Conservation (phyloP, 176 grass and related monocot genomes). For the Oryza longistaminata region DNA sequence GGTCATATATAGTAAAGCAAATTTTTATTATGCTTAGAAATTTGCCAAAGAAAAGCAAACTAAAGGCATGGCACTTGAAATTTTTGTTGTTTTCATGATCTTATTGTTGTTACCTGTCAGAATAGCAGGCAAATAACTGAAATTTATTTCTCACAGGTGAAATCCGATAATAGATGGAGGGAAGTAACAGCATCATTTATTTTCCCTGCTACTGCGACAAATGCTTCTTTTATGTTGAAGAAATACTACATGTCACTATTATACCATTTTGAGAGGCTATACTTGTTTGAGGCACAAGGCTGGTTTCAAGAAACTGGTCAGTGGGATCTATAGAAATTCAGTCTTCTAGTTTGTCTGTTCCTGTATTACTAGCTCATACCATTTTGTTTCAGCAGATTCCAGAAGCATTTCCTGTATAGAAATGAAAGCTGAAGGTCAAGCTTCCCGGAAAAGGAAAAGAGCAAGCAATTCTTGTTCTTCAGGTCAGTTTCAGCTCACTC, state of each 20-base stretch:
- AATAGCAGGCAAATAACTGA: slow-evolving; percentile 11
- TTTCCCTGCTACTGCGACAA: slow-evolving; percentile 85
- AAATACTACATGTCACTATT: slow-evolving; percentile 89
- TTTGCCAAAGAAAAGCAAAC: slow-evolving; percentile 24
- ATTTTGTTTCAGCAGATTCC: slow-evolving; percentile 36
- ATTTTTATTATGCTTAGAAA: background rate
- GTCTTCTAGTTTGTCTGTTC: slow-evolving; percentile 16
- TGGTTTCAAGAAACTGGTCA: slow-evolving; percentile 58
- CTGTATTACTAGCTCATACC: background rate
- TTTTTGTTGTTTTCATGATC: slow-evolving; percentile 31
- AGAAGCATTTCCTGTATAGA: slow-evolving; percentile 32
- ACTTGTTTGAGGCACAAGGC: slow-evolving; percentile 65
- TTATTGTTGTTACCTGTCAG: slow-evolving; percentile 13
- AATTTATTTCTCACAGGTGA: slow-evolving; percentile 58
- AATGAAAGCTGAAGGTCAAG: slow-evolving; percentile 53
- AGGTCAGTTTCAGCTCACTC: slow-evolving; percentile 35
- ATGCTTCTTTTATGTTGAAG: slow-evolving; percentile 87
- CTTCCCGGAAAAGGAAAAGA: slow-evolving; percentile 58
- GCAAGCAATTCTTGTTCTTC: slow-evolving; percentile 32
- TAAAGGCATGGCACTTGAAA: slow-evolving; percentile 15
- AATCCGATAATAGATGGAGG: slow-evolving; percentile 82
- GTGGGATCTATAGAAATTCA: slow-evolving; percentile 27
- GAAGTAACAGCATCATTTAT: slow-evolving; percentile 87
- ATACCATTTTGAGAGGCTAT: slow-evolving; percentile 87
- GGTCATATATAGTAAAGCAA: slow-evolving; percentile 14